Conservation (phyloP, 805 yeast genomes). For the Teunomyces tritomae region DNA sequence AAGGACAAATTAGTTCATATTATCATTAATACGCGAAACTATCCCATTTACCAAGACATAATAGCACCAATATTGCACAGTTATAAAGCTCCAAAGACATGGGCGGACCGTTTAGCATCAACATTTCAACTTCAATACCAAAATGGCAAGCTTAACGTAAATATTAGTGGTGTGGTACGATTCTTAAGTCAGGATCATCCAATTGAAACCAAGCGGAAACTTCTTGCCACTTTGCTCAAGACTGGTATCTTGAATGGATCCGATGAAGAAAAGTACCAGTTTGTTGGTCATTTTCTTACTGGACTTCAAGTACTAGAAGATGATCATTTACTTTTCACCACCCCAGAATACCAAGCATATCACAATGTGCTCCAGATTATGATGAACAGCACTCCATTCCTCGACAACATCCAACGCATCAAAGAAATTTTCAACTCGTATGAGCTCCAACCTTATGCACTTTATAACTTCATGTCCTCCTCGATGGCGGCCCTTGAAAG, state of each 20-base stretch:
- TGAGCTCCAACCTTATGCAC: constrained; percentile 2
- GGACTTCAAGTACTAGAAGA: constrained; percentile 16
- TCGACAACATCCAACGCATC: constrained; percentile 12
- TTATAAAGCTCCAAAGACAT: constrained; percentile 7
- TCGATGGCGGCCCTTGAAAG: constrained; percentile 13
- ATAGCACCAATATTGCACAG: constrained; percentile 17
- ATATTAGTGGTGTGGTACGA: constrained; percentile 10
- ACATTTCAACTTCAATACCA: constrained; percentile 20
- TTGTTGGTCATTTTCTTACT: constrained; percentile 16
- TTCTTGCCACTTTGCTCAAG: constrained; percentile 14
- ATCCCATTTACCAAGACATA: constrained; percentile 16
- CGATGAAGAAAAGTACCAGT: constrained; percentile 10
- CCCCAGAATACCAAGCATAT: constrained; percentile 17
- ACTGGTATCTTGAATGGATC: constrained; percentile 18
- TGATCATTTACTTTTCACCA: constrained; percentile 17
- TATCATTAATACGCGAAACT: constrained; percentile 27
- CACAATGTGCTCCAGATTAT: constrained; percentile 17
- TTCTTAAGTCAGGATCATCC: constrained; percentile 16
- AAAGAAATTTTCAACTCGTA: constrained; percentile 2
- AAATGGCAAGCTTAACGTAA: constrained; percentile 9
- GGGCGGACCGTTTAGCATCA: constrained; percentile 24
- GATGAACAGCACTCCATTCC: constrained; percentile 10
- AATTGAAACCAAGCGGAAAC: constrained; percentile 16
- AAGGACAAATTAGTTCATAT: constrained; percentile 23
- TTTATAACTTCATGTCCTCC: constrained; percentile 16